phyloP scores from a whole-genome alignment of 176 grass and related monocot genomes.

The Triticum urartu region DNA sequence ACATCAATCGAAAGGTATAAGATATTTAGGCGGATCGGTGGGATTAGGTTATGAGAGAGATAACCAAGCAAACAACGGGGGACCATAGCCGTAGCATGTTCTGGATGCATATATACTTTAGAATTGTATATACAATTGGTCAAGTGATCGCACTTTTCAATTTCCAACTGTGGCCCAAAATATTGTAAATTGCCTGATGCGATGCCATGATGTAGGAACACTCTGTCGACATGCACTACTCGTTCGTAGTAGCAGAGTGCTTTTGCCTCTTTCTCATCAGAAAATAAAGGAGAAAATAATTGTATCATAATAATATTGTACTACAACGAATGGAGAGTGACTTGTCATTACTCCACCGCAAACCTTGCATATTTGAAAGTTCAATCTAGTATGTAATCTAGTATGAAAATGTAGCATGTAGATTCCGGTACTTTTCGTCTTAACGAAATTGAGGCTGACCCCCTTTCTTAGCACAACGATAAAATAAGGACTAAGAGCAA shows the following conservation, averaged over 20 bases:
- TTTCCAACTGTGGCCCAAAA: not conserved
- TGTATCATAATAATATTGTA: not conserved
- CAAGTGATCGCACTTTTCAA: not conserved
- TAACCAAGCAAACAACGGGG: conserved; percentile 19
- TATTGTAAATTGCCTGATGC: not conserved
- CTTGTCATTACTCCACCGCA: not conserved
- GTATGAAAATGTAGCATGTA: not conserved
- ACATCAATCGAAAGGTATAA: conserved; percentile 39
- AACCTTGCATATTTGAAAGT: not conserved
- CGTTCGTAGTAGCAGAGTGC: not conserved
- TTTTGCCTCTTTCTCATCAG: not conserved
- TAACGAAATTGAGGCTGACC: not conserved
- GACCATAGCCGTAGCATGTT: conserved; percentile 36
- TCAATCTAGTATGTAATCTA: not conserved
- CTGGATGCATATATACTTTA: conserved; percentile 24
- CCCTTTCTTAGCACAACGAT: too few species aligned
- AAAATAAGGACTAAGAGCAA: too few species aligned
- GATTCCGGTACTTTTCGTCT: not conserved
- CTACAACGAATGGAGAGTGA: not conserved
- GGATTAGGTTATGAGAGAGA: conserved; percentile 16
- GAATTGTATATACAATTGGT: not conserved
- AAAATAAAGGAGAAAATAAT: not conserved
- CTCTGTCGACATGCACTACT: not conserved
- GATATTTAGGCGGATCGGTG: not conserved
- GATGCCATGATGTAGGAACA: not conserved